Base-by-base conservation (phyloP, 495 filamentous ascomycete genomes). In the Mycothermus thermophilus region DNA sequence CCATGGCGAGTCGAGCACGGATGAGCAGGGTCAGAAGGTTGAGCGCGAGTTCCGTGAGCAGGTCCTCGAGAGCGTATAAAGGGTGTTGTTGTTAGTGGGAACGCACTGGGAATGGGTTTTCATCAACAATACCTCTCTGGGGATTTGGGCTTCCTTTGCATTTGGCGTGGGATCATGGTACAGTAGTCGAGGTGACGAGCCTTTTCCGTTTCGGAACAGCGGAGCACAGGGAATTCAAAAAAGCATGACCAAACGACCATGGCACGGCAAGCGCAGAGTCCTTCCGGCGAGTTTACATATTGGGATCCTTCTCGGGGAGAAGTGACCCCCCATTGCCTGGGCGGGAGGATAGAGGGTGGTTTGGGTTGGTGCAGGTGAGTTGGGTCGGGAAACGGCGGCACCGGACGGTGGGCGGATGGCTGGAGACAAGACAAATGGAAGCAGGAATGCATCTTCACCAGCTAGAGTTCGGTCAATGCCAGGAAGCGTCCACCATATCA, bases 41-140 rank as follows among this genome's bases (percentile, higher is more conserved):
- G 88, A 94, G 76, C 74, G 84, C 47, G 90, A 97, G 69, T 97
- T 96, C 80, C 93, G 93, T 79, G 90, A 97, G 74, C 72, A 67
- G 51, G 83, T 93, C 57, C 74, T 95, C 52, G 84, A 94, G 62
- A 74, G 65, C 48, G 88, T 97, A 67, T 97, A 80, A 82, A 66
- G 59, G 54, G 56, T 51, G 47, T 43, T 52, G 51, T 43, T 52
- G 51, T 46, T 61, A 51, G 52, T 56, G 46, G 48, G 43, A 49
- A 59, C 55, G 60, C 60, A 60, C 55, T 43, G 42, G 54, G 50
- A 49, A n/a, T 51, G 52, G 59, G 55, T 62, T 64, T 65, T 66
- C 57, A 59, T 64, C 51, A 58, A 54, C 62, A 64, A 63, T 63
- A 65, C 63, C 55, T 67, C 62, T 67, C 52, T 55, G 48, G 58